phyloP scores from a whole-genome alignment of 352 stramenopile species.

The Phytophthora europaea region DNA sequence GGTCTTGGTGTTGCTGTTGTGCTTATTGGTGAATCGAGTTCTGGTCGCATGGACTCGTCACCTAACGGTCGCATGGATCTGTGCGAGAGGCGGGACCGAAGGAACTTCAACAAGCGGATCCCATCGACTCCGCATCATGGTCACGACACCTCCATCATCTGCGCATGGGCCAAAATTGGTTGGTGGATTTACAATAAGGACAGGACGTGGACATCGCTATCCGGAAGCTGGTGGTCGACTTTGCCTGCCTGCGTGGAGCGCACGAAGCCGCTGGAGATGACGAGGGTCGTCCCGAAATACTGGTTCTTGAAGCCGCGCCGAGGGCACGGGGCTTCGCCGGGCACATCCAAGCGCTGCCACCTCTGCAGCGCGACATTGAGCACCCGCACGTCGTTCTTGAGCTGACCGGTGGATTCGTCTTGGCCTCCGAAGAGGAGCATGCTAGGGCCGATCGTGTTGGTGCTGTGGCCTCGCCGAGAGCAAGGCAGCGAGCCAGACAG shows the following conservation, averaged over 20 bases:
- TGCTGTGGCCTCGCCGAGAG: constrained; percentile 69
- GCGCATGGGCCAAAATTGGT: background rate
- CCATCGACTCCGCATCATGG: background rate
- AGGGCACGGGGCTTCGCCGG: constrained; percentile 55
- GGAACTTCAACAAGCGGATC: background rate
- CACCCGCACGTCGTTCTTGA: constrained; percentile 64
- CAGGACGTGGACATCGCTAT: constrained; percentile 70
- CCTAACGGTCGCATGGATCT: background rate
- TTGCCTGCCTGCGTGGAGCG: constrained; percentile 44
- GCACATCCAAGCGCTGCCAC: constrained; percentile 49
- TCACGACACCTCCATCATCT: background rate
- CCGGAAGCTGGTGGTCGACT: constrained; percentile 64
- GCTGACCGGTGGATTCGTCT: constrained; percentile 49
- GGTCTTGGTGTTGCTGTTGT: background rate
- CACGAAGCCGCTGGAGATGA: constrained; percentile 83
- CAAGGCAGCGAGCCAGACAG: constrained; percentile 52
- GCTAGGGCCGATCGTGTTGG: constrained; percentile 60
- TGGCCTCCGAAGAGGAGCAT: constrained; percentile 78
- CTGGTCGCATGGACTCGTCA: background rate
- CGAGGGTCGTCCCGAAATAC: constrained; percentile 78
- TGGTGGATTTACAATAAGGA: constrained; percentile 27
- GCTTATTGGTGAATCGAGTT: background rate
- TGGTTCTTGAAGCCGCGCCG: constrained; percentile 84
- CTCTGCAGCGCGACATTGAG: constrained; percentile 42
- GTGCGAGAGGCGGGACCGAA: background rate